Evolutionary conservation across 176 grass and related monocot species (phyloP).

Genomic region (Oryza glumipatula): DNA sequence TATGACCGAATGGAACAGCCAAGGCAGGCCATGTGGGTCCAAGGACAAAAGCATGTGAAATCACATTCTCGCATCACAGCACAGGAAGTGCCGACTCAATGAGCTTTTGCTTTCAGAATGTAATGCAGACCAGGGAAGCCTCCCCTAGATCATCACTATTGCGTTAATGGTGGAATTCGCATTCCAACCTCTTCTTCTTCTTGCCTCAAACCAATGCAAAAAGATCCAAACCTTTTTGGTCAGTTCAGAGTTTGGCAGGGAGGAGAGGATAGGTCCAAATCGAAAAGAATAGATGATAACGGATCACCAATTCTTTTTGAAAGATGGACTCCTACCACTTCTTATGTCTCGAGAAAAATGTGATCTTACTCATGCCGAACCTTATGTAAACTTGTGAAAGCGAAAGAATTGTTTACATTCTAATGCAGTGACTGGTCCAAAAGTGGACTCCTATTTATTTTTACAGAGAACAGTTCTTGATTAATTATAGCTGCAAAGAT

Average conservation of each 20-base stretch:
- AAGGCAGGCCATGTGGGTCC: constrained; percentile 23
- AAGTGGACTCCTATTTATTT: not conserved
- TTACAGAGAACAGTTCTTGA: not conserved
- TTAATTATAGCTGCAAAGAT: not conserved
- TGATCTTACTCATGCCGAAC: not conserved
- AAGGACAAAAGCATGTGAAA: constrained; percentile 38
- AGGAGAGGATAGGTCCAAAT: not conserved
- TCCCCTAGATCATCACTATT: constrained; percentile 19
- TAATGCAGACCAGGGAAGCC: constrained; percentile 24
- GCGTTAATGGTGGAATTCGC: not conserved
- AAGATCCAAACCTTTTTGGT: not conserved
- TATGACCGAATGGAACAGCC: not conserved
- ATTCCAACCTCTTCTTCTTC: not conserved
- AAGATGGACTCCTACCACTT: not conserved
- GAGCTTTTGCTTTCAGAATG: constrained; percentile 17
- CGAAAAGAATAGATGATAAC: not conserved
- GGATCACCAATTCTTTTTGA: not conserved
- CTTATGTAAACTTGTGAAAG: not conserved
- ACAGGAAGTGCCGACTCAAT: not conserved
- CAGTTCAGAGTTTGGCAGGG: not conserved
- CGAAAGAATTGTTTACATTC: not conserved
- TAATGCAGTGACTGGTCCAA: not conserved
- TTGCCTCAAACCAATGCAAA: not conserved
- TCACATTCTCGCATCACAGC: constrained; percentile 20
- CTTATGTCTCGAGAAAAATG: not conserved